Base-by-base conservation (phyloP, 1,284 basidiomycete species). In the Coriolopsis trogii region DNA sequence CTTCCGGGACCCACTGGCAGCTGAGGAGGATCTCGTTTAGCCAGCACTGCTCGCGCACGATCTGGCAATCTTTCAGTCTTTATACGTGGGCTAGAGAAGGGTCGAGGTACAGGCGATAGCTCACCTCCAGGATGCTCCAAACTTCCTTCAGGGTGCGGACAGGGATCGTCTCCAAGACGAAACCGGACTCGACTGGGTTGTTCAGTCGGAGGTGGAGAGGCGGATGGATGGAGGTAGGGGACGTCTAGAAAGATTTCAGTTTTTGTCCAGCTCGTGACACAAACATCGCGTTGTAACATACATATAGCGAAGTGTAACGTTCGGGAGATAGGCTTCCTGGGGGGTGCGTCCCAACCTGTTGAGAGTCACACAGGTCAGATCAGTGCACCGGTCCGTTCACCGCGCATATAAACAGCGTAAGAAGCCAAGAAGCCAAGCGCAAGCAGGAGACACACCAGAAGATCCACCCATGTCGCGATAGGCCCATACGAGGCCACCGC, bases 21-120 rank as follows among this genome's bases (percentile, higher is more conserved):
- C 77, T 74, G 7, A 71, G 62, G 20, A 91, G 66, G 16, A 77
- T 76, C 60, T 85, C 85, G 63, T 91, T 91, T 15, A 91, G 64
- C 88, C 88, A 91, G 60, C 85, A 87, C 68, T 91, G 88, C 53
- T 89, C 88, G 52, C 78, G 77, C 2, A 90, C 85, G 59, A 91
- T 79, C 87, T 89, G 47, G 25, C 28, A 15, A 15, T 16, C 18
- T 2, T 7, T 46, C 20, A 48, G 25, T 39, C 8, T 31, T 4
- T 7, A 4, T 12, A 8, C 10, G 3, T 10, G 10, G 3, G 20
- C 6, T 18, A 28, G 16, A 21, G 23, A 3, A 16, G 21, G 3
- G 5, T 13, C 25, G 15, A n/a, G 5, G 13, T 3, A 20, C 13
- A 23, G 21, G n/a, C 67, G 52, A n/a, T n/a, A n/a, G n/a, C 6